A percentile compares a stretch with the other conserved stretches of the same genome.
These are phyloP conservation scores for Cyphellophora attinorum DNA, from an alignment of 2,329 filamentous ascomycete species.

Conservation along the genomic window DNA sequence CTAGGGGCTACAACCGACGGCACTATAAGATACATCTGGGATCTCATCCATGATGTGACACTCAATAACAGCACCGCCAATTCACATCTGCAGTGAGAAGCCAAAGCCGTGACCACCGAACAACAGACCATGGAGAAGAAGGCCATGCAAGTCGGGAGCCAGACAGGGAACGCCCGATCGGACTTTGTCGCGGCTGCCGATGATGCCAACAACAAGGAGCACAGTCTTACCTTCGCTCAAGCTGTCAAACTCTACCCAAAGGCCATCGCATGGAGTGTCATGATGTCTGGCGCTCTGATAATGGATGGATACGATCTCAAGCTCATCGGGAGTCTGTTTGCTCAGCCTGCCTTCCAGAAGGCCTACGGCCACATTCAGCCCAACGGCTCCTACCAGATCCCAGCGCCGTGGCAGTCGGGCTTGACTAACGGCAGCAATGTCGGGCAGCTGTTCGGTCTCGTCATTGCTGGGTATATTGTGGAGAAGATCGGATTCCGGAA, in stretches of 20 bases:
- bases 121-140: too few species aligned
- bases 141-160: too few species aligned
- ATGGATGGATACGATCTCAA: slow-evolving; percentile 58
- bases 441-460: slow-evolving; percentile 21
- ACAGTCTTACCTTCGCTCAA: slow-evolving; percentile 61
- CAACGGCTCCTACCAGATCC: slow-evolving; percentile 17
- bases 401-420: slow-evolving; percentile 23
- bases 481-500: slow-evolving; percentile 31
- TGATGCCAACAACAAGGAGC: slow-evolving; percentile 34
- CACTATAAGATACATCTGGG: too few species aligned
- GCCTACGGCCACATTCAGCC: slow-evolving; percentile 29
- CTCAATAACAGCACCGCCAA: too few species aligned
- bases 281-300: slow-evolving; percentile 78
- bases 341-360: slow-evolving; percentile 29
- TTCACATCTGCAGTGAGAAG: too few species aligned
- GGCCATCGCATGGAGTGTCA: slow-evolving; percentile 69
- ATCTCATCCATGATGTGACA: too few species aligned
- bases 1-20: too few species aligned
- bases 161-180: too few species aligned
- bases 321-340: slow-evolving; percentile 70
- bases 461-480: slow-evolving; percentile 21
- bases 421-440: slow-evolving; percentile 19
- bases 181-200: slow-evolving; percentile 3
- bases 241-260: slow-evolving; percentile 78
- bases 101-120: too few species aligned